These are phyloP conservation scores for Moesziomyces antarcticus DNA, from an alignment of 1,284 basidiomycete species.

Conservation along the genomic window DNA sequence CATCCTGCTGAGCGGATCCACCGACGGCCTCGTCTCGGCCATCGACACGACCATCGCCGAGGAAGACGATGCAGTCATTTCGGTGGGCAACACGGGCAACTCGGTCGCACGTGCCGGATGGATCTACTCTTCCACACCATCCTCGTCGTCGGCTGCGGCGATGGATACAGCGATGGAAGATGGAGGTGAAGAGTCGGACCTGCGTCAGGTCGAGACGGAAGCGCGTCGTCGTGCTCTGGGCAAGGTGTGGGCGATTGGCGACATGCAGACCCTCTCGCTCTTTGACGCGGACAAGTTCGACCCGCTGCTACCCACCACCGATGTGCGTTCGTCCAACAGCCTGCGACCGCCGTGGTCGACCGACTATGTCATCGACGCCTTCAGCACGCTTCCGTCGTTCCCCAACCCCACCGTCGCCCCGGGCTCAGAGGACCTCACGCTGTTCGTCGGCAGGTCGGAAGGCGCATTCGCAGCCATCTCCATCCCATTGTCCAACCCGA, in stretches of 20 bases:
- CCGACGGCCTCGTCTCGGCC: constrained; percentile 61
- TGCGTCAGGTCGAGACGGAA: constrained; percentile 33
- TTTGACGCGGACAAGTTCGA: constrained; percentile 65
- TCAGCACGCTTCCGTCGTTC: constrained; percentile 24
- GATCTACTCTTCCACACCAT: constrained; percentile 21
- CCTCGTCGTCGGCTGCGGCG: constrained; percentile 3
- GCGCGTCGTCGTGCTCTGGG: constrained; percentile 45
- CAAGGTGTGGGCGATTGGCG: constrained; percentile 60
- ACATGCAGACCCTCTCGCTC: constrained; percentile 65
- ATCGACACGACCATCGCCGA: constrained; percentile 55
- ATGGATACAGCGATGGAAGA: constrained; percentile 32
- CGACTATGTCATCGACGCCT: constrained; percentile 64
- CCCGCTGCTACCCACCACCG: not conserved
- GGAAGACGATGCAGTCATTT: constrained; percentile 65
- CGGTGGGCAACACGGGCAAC: constrained; percentile 62
- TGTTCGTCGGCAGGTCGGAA: constrained; percentile 39
- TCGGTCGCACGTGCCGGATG: constrained; percentile 61
- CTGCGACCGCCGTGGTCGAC: constrained; percentile 57
- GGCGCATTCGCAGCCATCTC: constrained; percentile 38
- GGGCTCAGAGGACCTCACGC: constrained; percentile 11
- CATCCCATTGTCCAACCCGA: constrained; percentile 11
- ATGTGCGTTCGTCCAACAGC: not conserved
- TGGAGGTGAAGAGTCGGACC: constrained; percentile 27
- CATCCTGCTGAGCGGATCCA: constrained; percentile 60
- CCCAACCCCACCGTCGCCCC: constrained; percentile 6